phyloP scores from a whole-genome alignment of 768 basidiomycete genomes.

The Jaapia argillacea region DNA sequence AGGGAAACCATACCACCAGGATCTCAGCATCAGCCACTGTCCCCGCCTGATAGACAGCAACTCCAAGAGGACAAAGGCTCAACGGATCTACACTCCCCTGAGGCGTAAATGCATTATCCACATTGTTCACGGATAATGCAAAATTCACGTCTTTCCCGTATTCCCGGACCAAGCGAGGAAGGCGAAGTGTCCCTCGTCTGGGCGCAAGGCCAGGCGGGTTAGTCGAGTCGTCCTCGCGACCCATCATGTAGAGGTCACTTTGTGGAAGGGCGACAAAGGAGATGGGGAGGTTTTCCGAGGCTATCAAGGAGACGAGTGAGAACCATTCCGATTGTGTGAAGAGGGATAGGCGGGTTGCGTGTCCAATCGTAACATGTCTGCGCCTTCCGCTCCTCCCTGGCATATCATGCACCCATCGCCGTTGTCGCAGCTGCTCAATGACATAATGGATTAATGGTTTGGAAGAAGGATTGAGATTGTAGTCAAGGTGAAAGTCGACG shows the following conservation, averaged over 20 bases:
- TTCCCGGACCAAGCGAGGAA: slow-evolving; percentile 33
- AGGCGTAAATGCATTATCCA: slow-evolving; percentile 60
- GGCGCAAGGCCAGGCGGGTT: slow-evolving; percentile 27
- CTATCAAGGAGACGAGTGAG: slow-evolving; percentile 22
- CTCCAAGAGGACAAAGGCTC: slow-evolving; percentile 46
- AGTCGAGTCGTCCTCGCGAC: slow-evolving; percentile 21
- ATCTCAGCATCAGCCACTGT: slow-evolving; percentile 33
- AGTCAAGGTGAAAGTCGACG: slow-evolving; percentile 61
- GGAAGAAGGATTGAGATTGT: slow-evolving; percentile 41
- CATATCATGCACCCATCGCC: slow-evolving; percentile 16
- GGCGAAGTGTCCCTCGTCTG: slow-evolving; percentile 40
- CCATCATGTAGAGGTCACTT: slow-evolving; percentile 64
- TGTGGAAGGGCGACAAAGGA: slow-evolving; percentile 49
- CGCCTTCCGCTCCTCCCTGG: no score
- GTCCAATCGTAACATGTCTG: slow-evolving; percentile 50
- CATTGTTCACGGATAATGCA: slow-evolving; percentile 54
- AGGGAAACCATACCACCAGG: slow-evolving; percentile 32
- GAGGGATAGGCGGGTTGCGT: slow-evolving; percentile 48
- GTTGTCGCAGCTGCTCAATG: slow-evolving; percentile 28
- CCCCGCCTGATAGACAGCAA: slow-evolving; percentile 49
- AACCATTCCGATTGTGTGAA: slow-evolving; percentile 38
- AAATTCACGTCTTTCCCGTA: slow-evolving; percentile 30
- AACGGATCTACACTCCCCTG: slow-evolving; percentile 58
- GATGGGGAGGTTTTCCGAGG: slow-evolving; percentile 34
- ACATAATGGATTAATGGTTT: slow-evolving; percentile 50